Percentiles rank a stretch among this genome's conserved stretches.
Conservation (phyloP, 2,329 filamentous ascomycete species). For the Alternaria rosae region DNA sequence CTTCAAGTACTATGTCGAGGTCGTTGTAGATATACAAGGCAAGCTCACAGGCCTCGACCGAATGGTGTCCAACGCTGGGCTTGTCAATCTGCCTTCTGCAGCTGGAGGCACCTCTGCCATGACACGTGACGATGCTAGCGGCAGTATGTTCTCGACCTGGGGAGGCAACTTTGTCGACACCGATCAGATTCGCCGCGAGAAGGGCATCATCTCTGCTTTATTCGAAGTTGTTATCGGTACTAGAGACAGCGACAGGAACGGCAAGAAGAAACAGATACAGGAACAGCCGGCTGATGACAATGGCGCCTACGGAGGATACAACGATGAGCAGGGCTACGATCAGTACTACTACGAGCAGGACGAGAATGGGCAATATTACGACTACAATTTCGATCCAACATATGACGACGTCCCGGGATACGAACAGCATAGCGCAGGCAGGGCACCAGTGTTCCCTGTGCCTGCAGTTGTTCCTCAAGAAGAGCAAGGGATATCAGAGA, state of each 20-base stretch:
- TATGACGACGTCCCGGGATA: conserved; percentile 43
- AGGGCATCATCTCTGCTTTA: conserved; percentile 85
- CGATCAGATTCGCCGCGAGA: conserved; percentile 82
- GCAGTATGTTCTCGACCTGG: conserved; percentile 61
- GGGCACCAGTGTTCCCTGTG: conserved; percentile 56
- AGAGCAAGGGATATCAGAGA: conserved; percentile 76
- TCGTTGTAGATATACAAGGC: conserved; percentile 89
- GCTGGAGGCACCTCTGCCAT: conserved; percentile 51
- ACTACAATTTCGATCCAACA: conserved; percentile 42
- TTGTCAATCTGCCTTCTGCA: conserved; percentile 56
- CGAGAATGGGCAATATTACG: conserved; percentile 42
- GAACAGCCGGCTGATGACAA: conserved; percentile 18
- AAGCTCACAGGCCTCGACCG: conserved; percentile 80
- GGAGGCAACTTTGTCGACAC: conserved; percentile 83
- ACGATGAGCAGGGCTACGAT: conserved; percentile 29
- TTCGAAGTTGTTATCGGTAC: conserved; percentile 92
- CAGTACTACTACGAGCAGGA: conserved; percentile 43
- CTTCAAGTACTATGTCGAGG: conserved; percentile 93
- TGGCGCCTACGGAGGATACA: conserved; percentile 33
- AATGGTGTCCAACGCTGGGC: conserved; percentile 63
- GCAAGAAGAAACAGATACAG: conserved; percentile 52
- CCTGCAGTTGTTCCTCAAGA: conserved; percentile 64
- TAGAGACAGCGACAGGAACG: conserved; percentile 70
- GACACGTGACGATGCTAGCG: conserved; percentile 47
- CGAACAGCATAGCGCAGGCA: conserved; percentile 34